Conservation (phyloP, 2,329 filamentous ascomycete species). For the Didymella lethalis region DNA sequence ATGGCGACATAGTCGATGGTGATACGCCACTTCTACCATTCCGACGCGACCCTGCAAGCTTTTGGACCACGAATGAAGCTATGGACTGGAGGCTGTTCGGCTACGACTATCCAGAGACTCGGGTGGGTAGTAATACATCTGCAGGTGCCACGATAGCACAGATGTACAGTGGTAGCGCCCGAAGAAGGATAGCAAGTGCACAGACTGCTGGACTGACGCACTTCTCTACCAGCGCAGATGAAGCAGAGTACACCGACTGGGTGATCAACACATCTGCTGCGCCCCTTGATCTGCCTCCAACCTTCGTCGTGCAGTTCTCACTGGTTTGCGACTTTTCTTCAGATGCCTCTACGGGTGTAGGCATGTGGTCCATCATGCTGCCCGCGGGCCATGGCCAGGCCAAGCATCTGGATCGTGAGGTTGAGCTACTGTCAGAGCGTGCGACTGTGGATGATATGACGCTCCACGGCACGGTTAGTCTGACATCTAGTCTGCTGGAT, state of each 20-base stretch:
- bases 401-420: slow-evolving; percentile 57
- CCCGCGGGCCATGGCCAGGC: slow-evolving; percentile 16
- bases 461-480: slow-evolving; percentile 29
- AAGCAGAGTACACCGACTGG: slow-evolving; percentile 39
- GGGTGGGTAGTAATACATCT: slow-evolving; percentile 34
- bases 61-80: slow-evolving; percentile 43
- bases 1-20: slow-evolving; percentile 54
- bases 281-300: slow-evolving; percentile 19
- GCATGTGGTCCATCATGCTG: slow-evolving; percentile 39
- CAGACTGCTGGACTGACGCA: background rate
- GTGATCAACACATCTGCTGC: slow-evolving; percentile 28
- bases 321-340: slow-evolving; percentile 30
- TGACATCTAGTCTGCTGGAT: slow-evolving; percentile 41
- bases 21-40: slow-evolving; percentile 54
- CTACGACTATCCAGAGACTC: slow-evolving; percentile 47
- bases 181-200: slow-evolving; percentile 9
- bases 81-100: slow-evolving; percentile 38
- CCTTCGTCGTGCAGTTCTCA: slow-evolving; percentile 36
- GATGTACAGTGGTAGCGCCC: slow-evolving; percentile 33
- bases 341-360: slow-evolving; percentile 29
- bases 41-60: slow-evolving; percentile 29
- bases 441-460: slow-evolving; percentile 16
- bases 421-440: slow-evolving; percentile 56
- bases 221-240: background rate
- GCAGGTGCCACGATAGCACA: slow-evolving; percentile 30